phyloP scores from a whole-genome alignment of 2,329 filamentous ascomycete genomes.

The Sporothrix brunneoviolacea region DNA sequence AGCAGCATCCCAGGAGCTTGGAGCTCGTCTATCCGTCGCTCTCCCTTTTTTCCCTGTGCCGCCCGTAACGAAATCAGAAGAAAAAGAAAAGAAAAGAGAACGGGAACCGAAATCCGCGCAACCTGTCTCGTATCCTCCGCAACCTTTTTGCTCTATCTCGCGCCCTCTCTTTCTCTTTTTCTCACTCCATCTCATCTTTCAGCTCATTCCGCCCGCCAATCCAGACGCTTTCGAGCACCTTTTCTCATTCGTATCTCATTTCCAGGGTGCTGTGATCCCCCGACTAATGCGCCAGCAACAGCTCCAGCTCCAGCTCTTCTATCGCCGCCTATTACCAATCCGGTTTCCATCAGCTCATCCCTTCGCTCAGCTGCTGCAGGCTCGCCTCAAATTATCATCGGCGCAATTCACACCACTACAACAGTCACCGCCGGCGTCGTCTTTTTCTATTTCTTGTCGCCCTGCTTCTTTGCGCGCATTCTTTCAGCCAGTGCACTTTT shows the following conservation, averaged over 20 bases:
- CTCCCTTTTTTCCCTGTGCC: conserved; percentile 15
- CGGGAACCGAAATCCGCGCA: conserved; percentile 6
- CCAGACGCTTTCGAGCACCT: neutral
- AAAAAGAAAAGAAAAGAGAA: conserved; percentile 3
- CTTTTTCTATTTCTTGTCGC: conserved; percentile 10
- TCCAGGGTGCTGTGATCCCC: conserved; percentile 9
- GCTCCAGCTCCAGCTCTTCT: conserved; percentile 23
- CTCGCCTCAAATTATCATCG: conserved; percentile 1
- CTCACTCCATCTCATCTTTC: neutral
- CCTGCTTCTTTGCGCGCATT: neutral
- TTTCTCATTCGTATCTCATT: neutral
- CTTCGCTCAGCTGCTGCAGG: neutral
- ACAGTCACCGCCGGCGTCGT: conserved; percentile 21
- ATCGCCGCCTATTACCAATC: conserved; percentile 15
- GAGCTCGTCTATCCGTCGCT: conserved; percentile 25
- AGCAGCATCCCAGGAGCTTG: conserved; percentile 26
- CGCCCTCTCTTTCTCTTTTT: neutral
- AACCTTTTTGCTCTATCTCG: neutral
- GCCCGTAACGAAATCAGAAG: conserved; percentile 14
- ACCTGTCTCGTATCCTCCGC: neutral
- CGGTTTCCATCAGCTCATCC: conserved; percentile 12
- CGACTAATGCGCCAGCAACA: conserved; percentile 20
- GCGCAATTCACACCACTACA: conserved; percentile 24
- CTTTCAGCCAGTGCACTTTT: neutral
- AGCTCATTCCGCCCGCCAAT: neutral